Base-by-base conservation (phyloP, 306 rosid genomes). In the Luffa acutangula region DNA sequence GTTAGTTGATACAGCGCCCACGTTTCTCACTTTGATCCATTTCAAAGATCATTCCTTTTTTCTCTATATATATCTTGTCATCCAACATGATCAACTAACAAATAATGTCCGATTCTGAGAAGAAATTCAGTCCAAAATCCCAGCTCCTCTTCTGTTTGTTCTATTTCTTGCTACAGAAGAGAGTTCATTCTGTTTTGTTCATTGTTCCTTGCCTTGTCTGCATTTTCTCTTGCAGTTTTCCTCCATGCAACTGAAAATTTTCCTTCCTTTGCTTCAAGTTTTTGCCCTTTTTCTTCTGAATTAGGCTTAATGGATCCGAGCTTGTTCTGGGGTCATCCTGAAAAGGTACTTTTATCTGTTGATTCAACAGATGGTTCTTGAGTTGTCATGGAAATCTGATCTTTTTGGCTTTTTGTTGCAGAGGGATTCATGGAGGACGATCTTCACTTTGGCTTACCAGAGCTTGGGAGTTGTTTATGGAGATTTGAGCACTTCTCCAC, bases 381-480 rank as follows among this genome's bases (percentile, higher is more conserved):
- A 7, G 18, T 20, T 12, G 12, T 48, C 37, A 25, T 52, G 18
- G 31, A 77, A 42, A 15, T 43, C 56, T 77, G 3, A 43, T 3
- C 1, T 59, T 78, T 25, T 78, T 59, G 8, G 8, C 3, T 12
- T 25, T 20, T 42, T 78, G 73, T 79, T 75, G 89, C 90, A 94
- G 97, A 94, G 85, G 14, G 91, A 92, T 75, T 94, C 97, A 69
- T 94, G 98, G 98, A 92, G 85, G 87, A 87, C 96, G 3, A 85
- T 94, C 70, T 62, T 94, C 58, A 88, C 93, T 79, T 80, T 95
- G 85, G 98, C 97, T 17, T 94, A 91, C 77, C 98, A 94, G 83
- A 92, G 97, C 83, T 87, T 94, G 83, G 98, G 98, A 64, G 97
- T 94, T 77, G 98, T 92, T 57, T 94, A 94, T 85, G 98, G 98